phyloP scores from a whole-genome alignment of 2,329 filamentous ascomycete species.

The Zymoseptoria brevis region DNA sequence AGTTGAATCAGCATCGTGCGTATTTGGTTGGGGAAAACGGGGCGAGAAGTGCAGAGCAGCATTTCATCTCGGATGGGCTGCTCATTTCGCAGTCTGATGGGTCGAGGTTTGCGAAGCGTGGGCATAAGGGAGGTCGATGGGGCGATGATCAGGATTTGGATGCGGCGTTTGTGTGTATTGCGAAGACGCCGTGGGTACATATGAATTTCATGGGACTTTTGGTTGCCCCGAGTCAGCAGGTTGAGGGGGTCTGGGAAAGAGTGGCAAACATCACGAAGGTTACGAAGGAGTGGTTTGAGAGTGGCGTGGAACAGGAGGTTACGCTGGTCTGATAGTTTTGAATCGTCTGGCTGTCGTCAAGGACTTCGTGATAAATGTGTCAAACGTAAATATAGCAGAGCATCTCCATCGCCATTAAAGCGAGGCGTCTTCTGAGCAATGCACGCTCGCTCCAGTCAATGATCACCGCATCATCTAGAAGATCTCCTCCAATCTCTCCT shows the following conservation, averaged over 20 bases:
- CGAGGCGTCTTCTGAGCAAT: neutral
- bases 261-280: neutral
- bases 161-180: neutral
- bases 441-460: neutral
- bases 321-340: neutral
- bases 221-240: neutral
- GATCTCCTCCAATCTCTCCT: slow-evolving; percentile 60
- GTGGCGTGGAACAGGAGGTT: neutral
- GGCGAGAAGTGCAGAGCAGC: neutral
- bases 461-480: slow-evolving; percentile 43
- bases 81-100: neutral
- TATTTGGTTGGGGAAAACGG: neutral
- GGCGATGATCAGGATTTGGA: neutral
- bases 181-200: neutral
- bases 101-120: neutral
- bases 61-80: slow-evolving; percentile 3
- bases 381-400: no score
- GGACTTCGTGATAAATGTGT: no score
- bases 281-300: neutral
- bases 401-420: no score
- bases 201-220: neutral
- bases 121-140: neutral
- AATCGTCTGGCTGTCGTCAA: neutral
- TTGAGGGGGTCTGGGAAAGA: neutral
- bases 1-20: neutral